Conservation (phyloP, 306 rosid genomes). For the Clitoria ternatea region DNA sequence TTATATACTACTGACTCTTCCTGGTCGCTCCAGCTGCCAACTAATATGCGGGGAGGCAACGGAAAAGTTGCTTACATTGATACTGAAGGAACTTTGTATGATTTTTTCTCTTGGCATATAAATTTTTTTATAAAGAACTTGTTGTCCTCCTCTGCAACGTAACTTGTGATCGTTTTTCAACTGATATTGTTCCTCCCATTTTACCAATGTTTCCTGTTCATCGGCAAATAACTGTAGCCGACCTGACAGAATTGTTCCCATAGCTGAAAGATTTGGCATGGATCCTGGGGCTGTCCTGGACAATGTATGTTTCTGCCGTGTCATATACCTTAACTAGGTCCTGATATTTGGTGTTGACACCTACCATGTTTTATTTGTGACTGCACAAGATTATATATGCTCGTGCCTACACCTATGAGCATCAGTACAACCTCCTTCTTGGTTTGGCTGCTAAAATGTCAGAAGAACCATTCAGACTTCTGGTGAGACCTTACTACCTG, state of each 20-base stretch:
- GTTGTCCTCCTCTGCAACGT: background rate
- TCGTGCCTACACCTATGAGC: constrained; percentile 96
- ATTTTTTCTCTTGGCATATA: constrained; percentile 19
- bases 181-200: background rate
- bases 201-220: constrained; percentile 30
- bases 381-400: constrained; percentile 79
- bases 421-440: constrained; percentile 82
- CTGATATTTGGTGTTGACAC: constrained; percentile 26
- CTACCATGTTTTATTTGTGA: constrained; percentile 26
- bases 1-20: constrained; percentile 18
- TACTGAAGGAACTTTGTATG: constrained; percentile 98
- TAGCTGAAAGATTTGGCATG: constrained; percentile 97
- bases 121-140: background rate
- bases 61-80: constrained; percentile 99
- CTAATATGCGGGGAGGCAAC: constrained; percentile 83
- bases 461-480: constrained; percentile 94
- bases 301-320: constrained; percentile 53
- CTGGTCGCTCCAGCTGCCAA: constrained; percentile 66
- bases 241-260: constrained; percentile 84
- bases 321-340: background rate
- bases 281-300: constrained; percentile 95
- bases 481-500: constrained; percentile 47
- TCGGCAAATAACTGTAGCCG: constrained; percentile 51
- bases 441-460: constrained; percentile 97
- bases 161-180: constrained; percentile 11